A percentile compares a stretch with the other conserved stretches of the same genome.
phyloP scores from a whole-genome alignment of 139 green algal genomes.

The Desmodesmus armatus region DNA sequence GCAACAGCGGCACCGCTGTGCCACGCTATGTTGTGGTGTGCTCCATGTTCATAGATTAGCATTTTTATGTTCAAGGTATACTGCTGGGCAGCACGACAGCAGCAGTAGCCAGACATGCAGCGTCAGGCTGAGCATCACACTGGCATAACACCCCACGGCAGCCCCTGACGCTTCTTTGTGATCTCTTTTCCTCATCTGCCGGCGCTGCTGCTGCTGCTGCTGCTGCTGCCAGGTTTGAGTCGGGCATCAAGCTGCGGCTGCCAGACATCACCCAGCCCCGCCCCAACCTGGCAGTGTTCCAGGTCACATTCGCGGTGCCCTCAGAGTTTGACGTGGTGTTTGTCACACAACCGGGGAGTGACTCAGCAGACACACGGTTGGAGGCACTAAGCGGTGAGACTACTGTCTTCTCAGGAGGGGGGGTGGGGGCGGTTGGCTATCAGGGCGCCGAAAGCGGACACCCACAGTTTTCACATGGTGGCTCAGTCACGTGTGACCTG shows the following conservation, averaged over 20 bases:
- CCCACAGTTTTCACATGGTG: too few species aligned
- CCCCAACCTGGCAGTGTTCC: slow-evolving; percentile 74
- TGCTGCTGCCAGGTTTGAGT: slow-evolving; percentile 19
- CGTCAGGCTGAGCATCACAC: too few species aligned
- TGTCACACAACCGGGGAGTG: slow-evolving; percentile 24
- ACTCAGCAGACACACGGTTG: slow-evolving; percentile 6
- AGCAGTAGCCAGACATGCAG: not conserved
- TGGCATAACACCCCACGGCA: too few species aligned
- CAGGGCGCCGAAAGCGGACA: too few species aligned
- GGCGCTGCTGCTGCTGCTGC: too few species aligned
- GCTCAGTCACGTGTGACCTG: too few species aligned
- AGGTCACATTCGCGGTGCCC: slow-evolving; percentile 62
- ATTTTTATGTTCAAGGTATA: too few species aligned
- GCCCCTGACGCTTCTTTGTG: too few species aligned
- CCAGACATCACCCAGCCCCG: slow-evolving; percentile 59
- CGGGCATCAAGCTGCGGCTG: slow-evolving; percentile 53
- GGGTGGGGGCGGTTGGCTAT: too few species aligned
- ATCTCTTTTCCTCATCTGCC: not conserved
- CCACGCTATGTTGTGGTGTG: too few species aligned
- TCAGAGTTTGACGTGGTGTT: slow-evolving; percentile 72
- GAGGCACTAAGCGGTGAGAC: slow-evolving; percentile 16
- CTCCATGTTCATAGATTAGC: too few species aligned
- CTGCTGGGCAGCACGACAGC: not conserved
- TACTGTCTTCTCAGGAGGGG: not conserved
- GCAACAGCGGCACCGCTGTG: too few species aligned